Percentiles rank a stretch among this genome's conserved stretches.
These are phyloP conservation scores for Alternaria viburni DNA, from an alignment of 2,329 filamentous ascomycete species.

Conservation along the genomic window DNA sequence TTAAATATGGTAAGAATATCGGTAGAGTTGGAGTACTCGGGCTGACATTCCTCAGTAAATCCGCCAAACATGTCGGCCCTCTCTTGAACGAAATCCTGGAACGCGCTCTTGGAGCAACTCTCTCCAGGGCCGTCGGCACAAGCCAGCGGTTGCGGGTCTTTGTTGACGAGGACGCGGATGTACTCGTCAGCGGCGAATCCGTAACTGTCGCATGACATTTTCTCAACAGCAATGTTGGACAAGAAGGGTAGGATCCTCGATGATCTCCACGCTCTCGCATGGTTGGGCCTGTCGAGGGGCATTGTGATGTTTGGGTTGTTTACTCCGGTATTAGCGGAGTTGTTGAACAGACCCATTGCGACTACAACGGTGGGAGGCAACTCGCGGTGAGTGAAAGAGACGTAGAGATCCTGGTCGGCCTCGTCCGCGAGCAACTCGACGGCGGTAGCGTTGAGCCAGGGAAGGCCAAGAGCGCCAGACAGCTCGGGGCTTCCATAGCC, in stretches of 20 bases:
- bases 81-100: conserved; percentile 52
- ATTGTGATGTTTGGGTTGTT: conserved; percentile 68
- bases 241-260: conserved; percentile 70
- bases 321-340: conserved; percentile 62
- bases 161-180: conserved; percentile 60
- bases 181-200: conserved; percentile 60
- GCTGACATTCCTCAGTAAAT: conserved; percentile 52
- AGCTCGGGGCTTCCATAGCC: conserved; percentile 65
- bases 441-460: conserved; percentile 70
- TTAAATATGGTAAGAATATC: conserved; percentile 41
- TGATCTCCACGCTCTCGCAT: conserved; percentile 67
- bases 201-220: conserved; percentile 66
- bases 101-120: conserved; percentile 55
- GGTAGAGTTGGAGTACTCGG: conserved; percentile 53
- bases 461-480: conserved; percentile 66
- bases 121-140: conserved; percentile 59
- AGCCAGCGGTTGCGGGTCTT: conserved; percentile 56
- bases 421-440: conserved; percentile 55
- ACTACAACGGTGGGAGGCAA: conserved; percentile 71
- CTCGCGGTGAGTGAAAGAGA: conserved; percentile 74
- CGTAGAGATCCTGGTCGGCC: conserved; percentile 65
- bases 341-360: conserved; percentile 73
- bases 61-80: conserved; percentile 54
- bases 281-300: conserved; percentile 67
- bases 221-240: conserved; percentile 70